Evolutionary conservation across 257 asterid species (phyloP).

Genomic region (Solanum habrochaites): DNA sequence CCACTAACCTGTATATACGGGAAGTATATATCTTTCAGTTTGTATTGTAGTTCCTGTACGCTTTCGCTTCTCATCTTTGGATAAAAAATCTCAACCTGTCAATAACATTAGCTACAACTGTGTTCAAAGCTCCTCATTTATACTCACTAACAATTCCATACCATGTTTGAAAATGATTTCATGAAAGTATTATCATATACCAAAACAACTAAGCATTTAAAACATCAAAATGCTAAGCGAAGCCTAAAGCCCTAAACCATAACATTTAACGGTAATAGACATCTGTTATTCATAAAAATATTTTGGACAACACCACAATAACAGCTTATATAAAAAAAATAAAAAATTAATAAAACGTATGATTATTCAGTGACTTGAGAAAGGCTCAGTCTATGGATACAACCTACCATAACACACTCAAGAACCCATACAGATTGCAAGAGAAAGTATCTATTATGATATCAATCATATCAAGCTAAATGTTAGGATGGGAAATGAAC

Average conservation of each 20-base stretch:
- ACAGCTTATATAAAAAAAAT: background rate
- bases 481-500: background rate
- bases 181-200: background rate
- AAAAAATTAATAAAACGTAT: background rate
- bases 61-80: slow-evolving; percentile 17
- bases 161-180: background rate
- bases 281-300: background rate
- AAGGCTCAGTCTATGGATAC: background rate
- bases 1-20: slow-evolving; percentile 70
- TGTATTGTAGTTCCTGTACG: slow-evolving; percentile 17
- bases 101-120: background rate
- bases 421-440: background rate
- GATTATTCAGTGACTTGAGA: background rate
- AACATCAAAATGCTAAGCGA: background rate
- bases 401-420: background rate
- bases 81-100: slow-evolving; percentile 51
- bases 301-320: background rate
- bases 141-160: background rate
- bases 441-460: background rate
- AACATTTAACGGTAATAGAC: background rate
- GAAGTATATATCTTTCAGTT: slow-evolving; percentile 66
- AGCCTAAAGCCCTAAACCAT: background rate
- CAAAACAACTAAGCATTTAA: background rate
- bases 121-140: background rate
- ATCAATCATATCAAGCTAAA: background rate